These are phyloP conservation scores for Phytophthora agathidicida DNA, from an alignment of 352 stramenopile species.

Conservation along the genomic window DNA sequence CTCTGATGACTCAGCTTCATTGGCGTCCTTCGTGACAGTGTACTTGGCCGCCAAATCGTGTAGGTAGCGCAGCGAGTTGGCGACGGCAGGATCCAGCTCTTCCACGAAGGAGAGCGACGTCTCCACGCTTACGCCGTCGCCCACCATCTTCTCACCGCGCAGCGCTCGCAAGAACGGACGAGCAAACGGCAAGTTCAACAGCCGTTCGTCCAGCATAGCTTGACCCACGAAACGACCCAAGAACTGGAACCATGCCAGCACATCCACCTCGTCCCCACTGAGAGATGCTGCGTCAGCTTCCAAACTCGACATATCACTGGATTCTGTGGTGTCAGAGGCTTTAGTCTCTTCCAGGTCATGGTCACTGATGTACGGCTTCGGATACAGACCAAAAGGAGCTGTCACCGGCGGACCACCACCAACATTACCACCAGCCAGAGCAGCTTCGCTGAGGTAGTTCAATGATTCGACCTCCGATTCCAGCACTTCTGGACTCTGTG, in stretches of 20 bases:
- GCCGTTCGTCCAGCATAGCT: constrained; percentile 81
- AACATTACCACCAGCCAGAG: constrained; percentile 26
- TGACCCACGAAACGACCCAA: constrained; percentile 73
- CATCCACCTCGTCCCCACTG: constrained; percentile 26
- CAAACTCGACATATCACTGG: constrained; percentile 12
- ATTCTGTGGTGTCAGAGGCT: not conserved
- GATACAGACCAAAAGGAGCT: constrained; percentile 63
- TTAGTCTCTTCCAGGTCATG: constrained; percentile 21
- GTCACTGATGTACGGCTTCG: constrained; percentile 38
- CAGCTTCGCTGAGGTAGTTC: constrained; percentile 58
- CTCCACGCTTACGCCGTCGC: constrained; percentile 38
- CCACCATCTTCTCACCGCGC: constrained; percentile 60
- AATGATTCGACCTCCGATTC: constrained; percentile 71
- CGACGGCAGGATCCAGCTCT: constrained; percentile 73
- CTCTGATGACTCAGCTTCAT: constrained; percentile 17
- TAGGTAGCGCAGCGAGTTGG: constrained; percentile 71
- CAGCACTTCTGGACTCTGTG: constrained; percentile 62
- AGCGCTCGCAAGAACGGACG: constrained; percentile 71
- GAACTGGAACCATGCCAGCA: constrained; percentile 73
- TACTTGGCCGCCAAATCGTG: constrained; percentile 36
- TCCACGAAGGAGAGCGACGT: constrained; percentile 66
- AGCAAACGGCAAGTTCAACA: constrained; percentile 84
- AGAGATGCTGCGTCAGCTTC: constrained; percentile 21
- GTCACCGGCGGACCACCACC: constrained; percentile 42
- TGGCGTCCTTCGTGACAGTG: not conserved